A percentile compares a stretch with the other conserved stretches of the same genome.
phyloP scores from a whole-genome alignment of 352 stramenopile genomes.

The Pythium chondricola region DNA sequence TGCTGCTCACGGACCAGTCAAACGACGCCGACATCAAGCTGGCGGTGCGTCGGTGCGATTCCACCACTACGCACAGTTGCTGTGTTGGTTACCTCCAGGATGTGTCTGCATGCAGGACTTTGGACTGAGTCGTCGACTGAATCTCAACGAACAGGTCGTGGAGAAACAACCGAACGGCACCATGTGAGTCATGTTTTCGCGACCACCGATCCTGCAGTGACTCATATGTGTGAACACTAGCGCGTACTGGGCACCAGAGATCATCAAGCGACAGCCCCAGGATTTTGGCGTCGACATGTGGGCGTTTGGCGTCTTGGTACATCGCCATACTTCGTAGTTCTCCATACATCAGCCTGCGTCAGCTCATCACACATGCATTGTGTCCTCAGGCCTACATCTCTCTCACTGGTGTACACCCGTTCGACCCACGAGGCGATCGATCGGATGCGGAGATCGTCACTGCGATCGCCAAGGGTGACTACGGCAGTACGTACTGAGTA shows the following conservation, averaged over 20 bases:
- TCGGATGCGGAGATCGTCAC: slow-evolving; percentile 69
- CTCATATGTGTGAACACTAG: slow-evolving; percentile 20
- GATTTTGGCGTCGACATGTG: slow-evolving; percentile 76
- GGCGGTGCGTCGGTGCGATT: slow-evolving; percentile 42
- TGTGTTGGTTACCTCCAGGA: no score
- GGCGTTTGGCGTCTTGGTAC: slow-evolving; percentile 70
- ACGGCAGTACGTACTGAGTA: slow-evolving; percentile 36
- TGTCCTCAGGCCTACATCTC: slow-evolving; percentile 67
- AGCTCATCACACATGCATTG: no score
- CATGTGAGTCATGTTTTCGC: slow-evolving; percentile 27
- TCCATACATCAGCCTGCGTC: no score
- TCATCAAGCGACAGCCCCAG: slow-evolving; percentile 60
- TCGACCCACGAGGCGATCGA: slow-evolving; percentile 61
- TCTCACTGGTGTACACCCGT: slow-evolving; percentile 68
- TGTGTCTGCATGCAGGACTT: slow-evolving; percentile 51
- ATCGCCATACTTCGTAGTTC: no score
- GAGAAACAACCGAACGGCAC: slow-evolving; percentile 59
- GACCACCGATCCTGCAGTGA: no score
- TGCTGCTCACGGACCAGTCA: slow-evolving; percentile 55
- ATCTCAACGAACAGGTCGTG: slow-evolving; percentile 35
- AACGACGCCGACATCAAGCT: slow-evolving; percentile 60
- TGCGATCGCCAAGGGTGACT: slow-evolving; percentile 43
- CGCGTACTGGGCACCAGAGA: slow-evolving; percentile 76
- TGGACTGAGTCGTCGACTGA: slow-evolving; percentile 45
- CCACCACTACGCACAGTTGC: no score